phyloP scores from a whole-genome alignment of 2,329 filamentous ascomycete genomes.

The Grosmannia serpens region DNA sequence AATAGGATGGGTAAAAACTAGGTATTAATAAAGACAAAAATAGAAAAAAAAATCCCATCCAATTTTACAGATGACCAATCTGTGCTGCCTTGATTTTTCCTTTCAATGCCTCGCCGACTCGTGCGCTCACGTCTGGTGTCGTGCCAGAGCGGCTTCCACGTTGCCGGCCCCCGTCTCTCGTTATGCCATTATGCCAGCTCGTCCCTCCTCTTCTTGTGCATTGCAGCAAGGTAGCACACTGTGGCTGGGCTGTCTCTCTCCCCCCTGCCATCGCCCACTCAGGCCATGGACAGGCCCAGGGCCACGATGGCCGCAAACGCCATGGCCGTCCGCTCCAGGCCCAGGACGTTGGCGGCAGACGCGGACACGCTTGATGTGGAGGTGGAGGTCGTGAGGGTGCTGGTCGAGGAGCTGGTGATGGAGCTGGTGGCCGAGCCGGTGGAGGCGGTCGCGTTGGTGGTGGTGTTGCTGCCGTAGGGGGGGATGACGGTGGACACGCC shows the following conservation, averaged over 20 bases:
- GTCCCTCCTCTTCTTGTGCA: not conserved
- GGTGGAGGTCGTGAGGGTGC: not conserved
- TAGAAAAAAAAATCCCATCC: not conserved
- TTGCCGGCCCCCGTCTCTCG: not conserved
- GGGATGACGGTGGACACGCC: not conserved
- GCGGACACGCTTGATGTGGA: slow-evolving; percentile 11
- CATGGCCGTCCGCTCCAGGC: slow-evolving; percentile 9
- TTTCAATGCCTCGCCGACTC: not conserved
- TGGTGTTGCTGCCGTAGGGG: not conserved
- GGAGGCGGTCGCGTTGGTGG: not conserved
- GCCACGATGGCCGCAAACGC: slow-evolving; percentile 11
- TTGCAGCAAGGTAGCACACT: not conserved
- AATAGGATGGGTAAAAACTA: not conserved
- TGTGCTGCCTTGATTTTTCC: not conserved
- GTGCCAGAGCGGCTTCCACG: not conserved
- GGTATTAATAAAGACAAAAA: not conserved
- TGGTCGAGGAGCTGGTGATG: not conserved
- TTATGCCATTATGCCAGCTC: not conserved
- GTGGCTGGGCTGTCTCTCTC: not conserved
- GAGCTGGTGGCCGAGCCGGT: not conserved
- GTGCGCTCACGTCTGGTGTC: too few relatives aligned
- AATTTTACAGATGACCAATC: not conserved
- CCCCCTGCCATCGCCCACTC: not conserved
- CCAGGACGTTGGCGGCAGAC: slow-evolving; percentile 9
- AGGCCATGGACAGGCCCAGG: slow-evolving; percentile 12